Evolutionary conservation across 176 grass and related monocot species (phyloP).

Genomic region (Triticum aestivum): DNA sequence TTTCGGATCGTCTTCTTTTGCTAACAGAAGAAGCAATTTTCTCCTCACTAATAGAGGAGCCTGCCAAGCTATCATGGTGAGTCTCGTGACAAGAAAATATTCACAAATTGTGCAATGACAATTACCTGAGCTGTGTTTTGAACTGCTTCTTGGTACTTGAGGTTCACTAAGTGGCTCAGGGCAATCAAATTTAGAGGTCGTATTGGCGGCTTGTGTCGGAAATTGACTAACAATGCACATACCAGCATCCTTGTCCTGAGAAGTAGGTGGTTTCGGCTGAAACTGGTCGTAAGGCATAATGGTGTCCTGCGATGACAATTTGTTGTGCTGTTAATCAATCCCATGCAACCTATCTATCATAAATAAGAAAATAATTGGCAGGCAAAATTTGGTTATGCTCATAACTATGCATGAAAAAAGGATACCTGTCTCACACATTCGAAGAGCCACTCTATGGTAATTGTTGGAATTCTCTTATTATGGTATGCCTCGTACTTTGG

Average conservation of each 20-base stretch:
- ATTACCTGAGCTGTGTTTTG: conserved; percentile 56
- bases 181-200: conserved; percentile 36
- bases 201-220: conserved; percentile 56
- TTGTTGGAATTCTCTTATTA: conserved; percentile 47
- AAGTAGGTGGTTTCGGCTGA: conserved; percentile 50
- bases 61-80: conserved; percentile 31
- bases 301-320: conserved; percentile 55
- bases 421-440: conserved; percentile 80
- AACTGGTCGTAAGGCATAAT: conserved; percentile 66
- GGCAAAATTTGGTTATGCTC: conserved; percentile 8
- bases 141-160: conserved; percentile 39
- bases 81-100: conserved; percentile 4
- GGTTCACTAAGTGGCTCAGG: conserved; percentile 36
- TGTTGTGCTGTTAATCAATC: conserved; percentile 7
- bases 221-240: conserved; percentile 63
- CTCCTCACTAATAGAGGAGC: not conserved
- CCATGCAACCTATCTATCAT: not conserved
- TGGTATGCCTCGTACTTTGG: conserved; percentile 69
- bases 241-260: conserved; percentile 66
- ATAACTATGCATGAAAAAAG: conserved; percentile 30
- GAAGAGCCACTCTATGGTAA: conserved; percentile 80
- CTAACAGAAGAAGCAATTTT: conserved; percentile 7
- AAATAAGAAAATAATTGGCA: not conserved
- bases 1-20: conserved; percentile 53
- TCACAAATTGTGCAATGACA: not conserved